Base-by-base conservation (phyloP, 2,329 filamentous ascomycete species). In the Didymella pinodella region DNA sequence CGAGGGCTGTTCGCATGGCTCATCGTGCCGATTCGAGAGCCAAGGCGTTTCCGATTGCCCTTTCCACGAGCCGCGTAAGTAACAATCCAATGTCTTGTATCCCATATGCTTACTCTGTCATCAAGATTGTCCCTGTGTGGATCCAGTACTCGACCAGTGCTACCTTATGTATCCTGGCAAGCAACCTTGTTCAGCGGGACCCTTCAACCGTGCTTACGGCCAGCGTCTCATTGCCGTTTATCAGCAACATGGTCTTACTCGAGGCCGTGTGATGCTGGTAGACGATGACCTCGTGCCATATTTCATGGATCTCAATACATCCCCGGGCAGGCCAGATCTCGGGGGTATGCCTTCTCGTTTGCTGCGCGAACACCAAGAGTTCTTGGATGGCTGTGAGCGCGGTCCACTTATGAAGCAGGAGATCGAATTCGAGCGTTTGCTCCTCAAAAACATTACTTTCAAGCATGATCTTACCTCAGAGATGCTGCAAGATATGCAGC, bases 221-320 rank as follows among this genome's bases (percentile, higher is more conserved):
- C 40, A 67, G 59, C 68, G 65, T 48, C 48, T 73, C 7, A 18
- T 71, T 18, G 31, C 48, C 0, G 53, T 57, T 7, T 72, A 67
- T 26, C 48, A 70, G 28, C 36, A 59, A 1, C 52, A 67, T 8
- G 47, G 55, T 6, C 53, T 36, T n/a, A 67, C 64, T 16, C 64
- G 65, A 44, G 62, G 54, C 12, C 62, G 66, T 2, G 28, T 72
- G 22, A 71, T 73, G 65, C 61, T 73, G 20, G 48, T 73, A 12
- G 69, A 73, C 7, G 54, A 59, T 2, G 65, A 69, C 12, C 38
- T 74, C 5, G 31, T 59, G 14, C 11, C 40, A 0, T 71, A 66
- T 26, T 36, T 73, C 22, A 36, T 47, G 32, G 18, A 48, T 4
- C 54, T 54, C 16, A 26, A 48, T 2, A 12, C 12, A 12, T 29